These are phyloP conservation scores for Ogataea polymorpha DNA, from an alignment of 805 yeast species.

Conservation along the genomic window DNA sequence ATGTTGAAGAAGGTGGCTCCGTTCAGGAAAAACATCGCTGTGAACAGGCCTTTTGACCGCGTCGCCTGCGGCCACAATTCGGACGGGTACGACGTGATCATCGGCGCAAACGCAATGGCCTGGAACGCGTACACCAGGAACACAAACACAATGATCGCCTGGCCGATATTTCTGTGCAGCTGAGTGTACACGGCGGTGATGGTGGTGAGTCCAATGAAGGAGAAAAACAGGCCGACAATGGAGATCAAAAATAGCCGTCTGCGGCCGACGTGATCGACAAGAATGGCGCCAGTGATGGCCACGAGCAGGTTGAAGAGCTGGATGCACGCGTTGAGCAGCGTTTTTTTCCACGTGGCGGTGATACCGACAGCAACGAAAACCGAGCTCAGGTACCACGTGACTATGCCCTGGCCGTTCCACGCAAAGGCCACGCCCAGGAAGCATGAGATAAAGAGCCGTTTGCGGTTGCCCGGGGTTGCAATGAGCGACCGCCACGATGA, in stretches of 20 bases:
- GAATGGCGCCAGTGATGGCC: conserved; percentile 31
- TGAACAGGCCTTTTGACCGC: conserved; percentile 17
- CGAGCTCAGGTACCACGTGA: conserved; percentile 41
- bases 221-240: conserved; percentile 35
- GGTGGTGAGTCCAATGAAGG: conserved; percentile 42
- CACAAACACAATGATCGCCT: conserved; percentile 51
- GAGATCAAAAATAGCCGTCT: conserved; percentile 37
- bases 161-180: conserved; percentile 40
- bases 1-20: conserved; percentile 30
- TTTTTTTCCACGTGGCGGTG: conserved; percentile 42
- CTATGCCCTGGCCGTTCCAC: conserved; percentile 44
- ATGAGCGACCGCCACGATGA: conserved; percentile 34
- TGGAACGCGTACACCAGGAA: conserved; percentile 43
- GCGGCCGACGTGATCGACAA: conserved; percentile 33
- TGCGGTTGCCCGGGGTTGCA: conserved; percentile 38
- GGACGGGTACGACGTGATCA: conserved; percentile 45
- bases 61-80: conserved; percentile 35
- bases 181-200: conserved; percentile 46
- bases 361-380: conserved; percentile 54
- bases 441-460: conserved; percentile 33
- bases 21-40: conserved; percentile 16
- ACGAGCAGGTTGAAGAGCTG: conserved; percentile 43
- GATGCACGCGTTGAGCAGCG: conserved; percentile 49
- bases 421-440: conserved; percentile 35
- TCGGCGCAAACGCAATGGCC: conserved; percentile 43